Evolutionary conservation across 2,329 filamentous ascomycete genomes (phyloP).

Genomic region (Myriosclerotinia curreyana): DNA sequence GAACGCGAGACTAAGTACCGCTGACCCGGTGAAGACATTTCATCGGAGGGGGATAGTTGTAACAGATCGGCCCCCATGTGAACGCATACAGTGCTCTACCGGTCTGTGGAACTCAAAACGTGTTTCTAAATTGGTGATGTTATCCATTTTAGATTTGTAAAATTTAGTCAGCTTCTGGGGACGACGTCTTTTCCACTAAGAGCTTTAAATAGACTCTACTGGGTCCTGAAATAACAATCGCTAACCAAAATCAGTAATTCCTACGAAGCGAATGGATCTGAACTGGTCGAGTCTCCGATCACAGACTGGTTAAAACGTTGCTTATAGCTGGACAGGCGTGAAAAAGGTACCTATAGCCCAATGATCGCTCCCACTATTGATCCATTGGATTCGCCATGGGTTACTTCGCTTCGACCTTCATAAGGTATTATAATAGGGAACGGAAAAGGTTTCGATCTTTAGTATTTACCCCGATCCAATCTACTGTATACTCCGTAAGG

Average conservation of each 20-base stretch:
- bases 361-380: slow-evolving; percentile 15
- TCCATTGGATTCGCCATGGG: background rate
- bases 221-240: slow-evolving; percentile 9
- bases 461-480: slow-evolving; percentile 12
- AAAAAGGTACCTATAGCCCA: slow-evolving; percentile 18
- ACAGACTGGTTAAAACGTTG: slow-evolving; percentile 1
- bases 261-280: background rate
- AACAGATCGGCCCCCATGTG: slow-evolving; percentile 8
- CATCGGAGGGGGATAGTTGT: background rate
- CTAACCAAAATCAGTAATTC: slow-evolving; percentile 1
- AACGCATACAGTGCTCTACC: slow-evolving; percentile 13
- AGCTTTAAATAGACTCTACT: slow-evolving; percentile 13
- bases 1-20: slow-evolving; percentile 8
- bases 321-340: background rate
- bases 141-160: background rate
- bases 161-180: background rate
- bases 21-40: slow-evolving; percentile 16
- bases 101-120: slow-evolving; percentile 17
- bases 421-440: slow-evolving; percentile 1
- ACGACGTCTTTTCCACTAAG: slow-evolving; percentile 3
- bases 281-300: background rate
- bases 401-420: background rate
- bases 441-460: slow-evolving; percentile 21
- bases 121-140: slow-evolving; percentile 1
- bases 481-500: slow-evolving; percentile 1